Base-by-base conservation (phyloP, 441 rosid species). In the Adansonia grandidieri region DNA sequence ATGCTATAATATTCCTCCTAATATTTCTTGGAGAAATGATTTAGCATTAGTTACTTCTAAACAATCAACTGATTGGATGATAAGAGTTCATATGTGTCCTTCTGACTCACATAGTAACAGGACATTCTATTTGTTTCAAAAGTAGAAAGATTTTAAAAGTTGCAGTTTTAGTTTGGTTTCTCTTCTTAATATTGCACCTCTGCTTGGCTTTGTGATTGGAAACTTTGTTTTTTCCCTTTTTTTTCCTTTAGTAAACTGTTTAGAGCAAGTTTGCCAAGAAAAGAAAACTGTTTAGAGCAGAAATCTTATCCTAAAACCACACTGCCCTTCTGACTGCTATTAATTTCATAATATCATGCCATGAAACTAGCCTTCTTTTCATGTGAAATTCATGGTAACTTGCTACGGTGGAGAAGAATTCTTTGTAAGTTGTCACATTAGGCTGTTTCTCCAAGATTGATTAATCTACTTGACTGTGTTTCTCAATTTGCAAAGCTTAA, bases 71-170 rank as follows among this genome's bases (percentile, higher is more conserved):
- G 60, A 17, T 62, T 61, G 28, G 28, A 22, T 75, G 57, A 15
- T 64, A 62, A 71, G 74, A 50, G 47, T 69, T 50, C 22, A 56
- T 51, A 17, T 47, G n/a, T 44, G 20, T 47, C 75, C 57, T 24
- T 74, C 71, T 51, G 6, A 57, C 28, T 20, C 8, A 7, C 61
- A 22, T 50, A 54, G 47, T 58, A 15, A 64, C 47, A 32, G 62
- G 73, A 67, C 32, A 40, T 48, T 70, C 22, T 44, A 5, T 15
- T 2, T 56, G 68, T 77, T 77, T 45, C 75, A 58, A 51, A 77
- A 19, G 47, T 42, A 48, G 28, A 73, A 77, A 57, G 20, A 68
- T 22, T 5, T 28, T 13, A 24, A 58, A 42, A 53, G 57, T 20
- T 13, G 42, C 51, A 64, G 17, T 20, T 45, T 37, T 60, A 28